Base-by-base conservation (phyloP, 805 yeast genomes). In the Spathaspora boniae region DNA sequence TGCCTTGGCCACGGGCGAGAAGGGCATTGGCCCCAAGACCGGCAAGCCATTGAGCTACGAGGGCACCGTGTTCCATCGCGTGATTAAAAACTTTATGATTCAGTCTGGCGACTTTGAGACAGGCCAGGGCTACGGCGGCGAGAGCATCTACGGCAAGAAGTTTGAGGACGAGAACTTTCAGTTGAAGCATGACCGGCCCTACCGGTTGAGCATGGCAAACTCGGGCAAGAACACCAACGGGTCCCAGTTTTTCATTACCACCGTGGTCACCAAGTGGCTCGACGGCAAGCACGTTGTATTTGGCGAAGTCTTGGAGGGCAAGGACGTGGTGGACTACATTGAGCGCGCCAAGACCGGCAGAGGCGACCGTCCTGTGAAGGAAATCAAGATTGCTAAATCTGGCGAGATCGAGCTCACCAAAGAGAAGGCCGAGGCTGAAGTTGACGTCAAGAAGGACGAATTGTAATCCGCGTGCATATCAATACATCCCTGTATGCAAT, bases 181-280 rank as follows among this genome's bases (percentile, higher is more conserved):
- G 59, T 70, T 72, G 70, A 81, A 67, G 58, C 97, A 91, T 70
- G 73, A 72, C 73, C 78, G 68, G 80, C 94, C 74, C 75, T 76
- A 76, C 50, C 88, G 77, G 70, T 83, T 67, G 65, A 86, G 96
- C 45, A 91, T 91, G 97, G 97, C 97, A 62, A 91, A 91, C 65
- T 94, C 97, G 47, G 97, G 97, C 53, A 95, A 94, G 65, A 85
- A 87, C 81, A 86, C 97, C 71, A 91, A 91, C 72, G 98, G 97
- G 40, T 87, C 96, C 38, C 98, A 89, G 72, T 89, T 89, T 70
- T 89, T 91, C 78, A 83, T 93, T 67, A 88, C 96, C 54, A 89
- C 97, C 18, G 96, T 84, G 16, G 74, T 76, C 23, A 86, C 96
- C 38, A 68, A 82, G 33, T 93, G 98, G 98, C 77, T 93, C 56